Evolutionary conservation across 257 asterid species (phyloP).

Genomic region (Plectranthus barbatus): DNA sequence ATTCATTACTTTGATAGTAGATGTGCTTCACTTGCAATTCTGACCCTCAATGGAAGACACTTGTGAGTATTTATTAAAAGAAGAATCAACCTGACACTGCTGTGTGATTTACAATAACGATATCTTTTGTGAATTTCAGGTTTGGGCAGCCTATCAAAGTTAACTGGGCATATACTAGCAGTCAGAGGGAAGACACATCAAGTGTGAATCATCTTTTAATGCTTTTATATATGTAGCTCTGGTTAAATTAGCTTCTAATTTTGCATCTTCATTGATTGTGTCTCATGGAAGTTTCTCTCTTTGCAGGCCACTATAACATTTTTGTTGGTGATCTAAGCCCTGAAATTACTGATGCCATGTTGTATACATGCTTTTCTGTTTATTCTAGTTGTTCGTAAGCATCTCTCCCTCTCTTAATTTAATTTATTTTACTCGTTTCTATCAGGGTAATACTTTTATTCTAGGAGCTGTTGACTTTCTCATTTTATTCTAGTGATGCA

Average conservation of each 20-base stretch:
- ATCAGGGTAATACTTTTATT: background rate
- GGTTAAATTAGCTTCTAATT: background rate
- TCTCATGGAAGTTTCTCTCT: conserved; percentile 10
- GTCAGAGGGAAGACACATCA: conserved; percentile 95
- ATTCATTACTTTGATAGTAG: conserved; percentile 57
- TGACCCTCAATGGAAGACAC: conserved; percentile 52
- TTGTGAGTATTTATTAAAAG: conserved; percentile 38
- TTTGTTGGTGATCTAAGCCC: conserved; percentile 94
- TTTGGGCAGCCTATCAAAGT: conserved; percentile 98
- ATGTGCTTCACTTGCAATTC: conserved; percentile 52
- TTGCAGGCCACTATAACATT: conserved; percentile 72
- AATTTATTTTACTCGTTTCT: background rate
- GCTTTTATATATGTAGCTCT: background rate
- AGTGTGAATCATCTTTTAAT: conserved; percentile 31
- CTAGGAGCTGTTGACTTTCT: conserved; percentile 7
- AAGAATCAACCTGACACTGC: background rate
- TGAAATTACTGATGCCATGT: conserved; percentile 17
- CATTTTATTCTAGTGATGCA: conserved; percentile 57
- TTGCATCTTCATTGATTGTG: background rate
- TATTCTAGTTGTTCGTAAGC: conserved; percentile 84
- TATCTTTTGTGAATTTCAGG: conserved; percentile 33
- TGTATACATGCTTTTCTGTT: conserved; percentile 73
- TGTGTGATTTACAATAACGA: background rate
- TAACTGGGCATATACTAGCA: conserved; percentile 90
- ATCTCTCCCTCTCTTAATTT: conserved; percentile 15